phyloP scores from a whole-genome alignment of 2,329 filamentous ascomycete species.

The Clonostachys sp. region DNA sequence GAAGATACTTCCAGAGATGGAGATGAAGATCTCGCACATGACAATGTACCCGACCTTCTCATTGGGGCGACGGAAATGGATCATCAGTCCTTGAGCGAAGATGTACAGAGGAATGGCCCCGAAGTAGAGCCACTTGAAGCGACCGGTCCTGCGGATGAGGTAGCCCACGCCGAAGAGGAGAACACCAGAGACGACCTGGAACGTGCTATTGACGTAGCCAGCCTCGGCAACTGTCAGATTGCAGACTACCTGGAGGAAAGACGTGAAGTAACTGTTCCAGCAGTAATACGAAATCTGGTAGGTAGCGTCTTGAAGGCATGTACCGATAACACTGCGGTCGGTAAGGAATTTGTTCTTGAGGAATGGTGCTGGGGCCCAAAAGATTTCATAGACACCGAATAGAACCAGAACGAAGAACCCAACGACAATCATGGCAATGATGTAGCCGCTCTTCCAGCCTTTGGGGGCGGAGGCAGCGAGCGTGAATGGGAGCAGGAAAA shows the following conservation, averaged over 20 bases:
- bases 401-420: conserved; percentile 52
- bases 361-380: conserved; percentile 51
- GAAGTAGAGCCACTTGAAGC: conserved; percentile 42
- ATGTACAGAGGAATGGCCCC: conserved; percentile 47
- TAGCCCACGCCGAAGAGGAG: conserved; percentile 43
- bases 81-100: conserved; percentile 36
- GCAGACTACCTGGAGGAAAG: conserved; percentile 49
- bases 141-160: conserved; percentile 36
- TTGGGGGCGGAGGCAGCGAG: conserved; percentile 40
- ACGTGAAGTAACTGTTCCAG: conserved; percentile 51
- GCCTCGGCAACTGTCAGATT: conserved; percentile 33
- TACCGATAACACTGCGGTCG: conserved; percentile 46
- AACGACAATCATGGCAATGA: conserved; percentile 57
- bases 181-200: conserved; percentile 45
- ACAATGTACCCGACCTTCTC: conserved; percentile 41
- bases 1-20: conserved; percentile 47
- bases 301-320: conserved; percentile 36
- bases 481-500: conserved; percentile 63
- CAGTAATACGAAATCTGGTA: conserved; percentile 45
- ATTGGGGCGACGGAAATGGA: conserved; percentile 27
- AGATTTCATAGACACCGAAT: conserved; percentile 55
- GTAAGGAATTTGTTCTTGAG: conserved; percentile 46
- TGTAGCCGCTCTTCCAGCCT: conserved; percentile 46
- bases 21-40: conserved; percentile 49
- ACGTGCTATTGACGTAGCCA: conserved; percentile 43